Evolutionary conservation across 2,329 filamentous ascomycete genomes (phyloP).

Genomic region (Akanthomyces uredinophilus): DNA sequence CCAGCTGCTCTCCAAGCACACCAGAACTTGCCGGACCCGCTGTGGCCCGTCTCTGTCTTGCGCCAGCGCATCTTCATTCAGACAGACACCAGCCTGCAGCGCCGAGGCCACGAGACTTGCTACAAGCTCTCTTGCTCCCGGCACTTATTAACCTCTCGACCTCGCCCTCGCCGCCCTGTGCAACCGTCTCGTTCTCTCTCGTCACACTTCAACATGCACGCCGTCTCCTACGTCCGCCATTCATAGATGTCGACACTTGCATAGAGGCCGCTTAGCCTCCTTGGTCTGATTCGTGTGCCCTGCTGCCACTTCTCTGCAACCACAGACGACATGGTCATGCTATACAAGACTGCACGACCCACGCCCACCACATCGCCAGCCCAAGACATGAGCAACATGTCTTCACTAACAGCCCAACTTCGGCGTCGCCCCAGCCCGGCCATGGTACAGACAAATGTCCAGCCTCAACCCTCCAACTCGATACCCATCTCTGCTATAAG

Average conservation of each 20-base stretch:
- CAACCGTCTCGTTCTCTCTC: conserved; percentile 4
- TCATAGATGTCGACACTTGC: conserved; percentile 13
- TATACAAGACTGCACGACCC: conserved; percentile 11
- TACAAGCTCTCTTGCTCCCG: neutral
- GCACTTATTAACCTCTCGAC: conserved; percentile 11
- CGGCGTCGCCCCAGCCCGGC: conserved; percentile 41
- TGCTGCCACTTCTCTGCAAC: neutral
- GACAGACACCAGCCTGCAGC: conserved; percentile 1
- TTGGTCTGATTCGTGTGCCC: neutral
- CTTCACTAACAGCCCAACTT: conserved; percentile 35
- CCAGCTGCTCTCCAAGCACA: neutral
- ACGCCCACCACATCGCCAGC: conserved; percentile 19
- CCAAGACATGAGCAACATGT: conserved; percentile 34
- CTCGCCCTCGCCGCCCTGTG: conserved; percentile 3
- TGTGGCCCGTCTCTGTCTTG: neutral
- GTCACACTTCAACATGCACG: conserved; percentile 13
- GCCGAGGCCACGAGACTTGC: conserved; percentile 7
- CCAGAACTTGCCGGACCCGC: neutral
- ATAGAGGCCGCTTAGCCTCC: conserved; percentile 10
- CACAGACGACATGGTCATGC: conserved; percentile 11
- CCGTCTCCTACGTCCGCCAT: neutral
- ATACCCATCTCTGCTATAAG: conserved; percentile 50
- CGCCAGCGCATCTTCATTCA: conserved; percentile 7
- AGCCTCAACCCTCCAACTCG: conserved; percentile 33
- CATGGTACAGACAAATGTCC: conserved; percentile 43